Base-by-base conservation (phyloP, 106 monocot species). In the Dendrobium nobile region DNA sequence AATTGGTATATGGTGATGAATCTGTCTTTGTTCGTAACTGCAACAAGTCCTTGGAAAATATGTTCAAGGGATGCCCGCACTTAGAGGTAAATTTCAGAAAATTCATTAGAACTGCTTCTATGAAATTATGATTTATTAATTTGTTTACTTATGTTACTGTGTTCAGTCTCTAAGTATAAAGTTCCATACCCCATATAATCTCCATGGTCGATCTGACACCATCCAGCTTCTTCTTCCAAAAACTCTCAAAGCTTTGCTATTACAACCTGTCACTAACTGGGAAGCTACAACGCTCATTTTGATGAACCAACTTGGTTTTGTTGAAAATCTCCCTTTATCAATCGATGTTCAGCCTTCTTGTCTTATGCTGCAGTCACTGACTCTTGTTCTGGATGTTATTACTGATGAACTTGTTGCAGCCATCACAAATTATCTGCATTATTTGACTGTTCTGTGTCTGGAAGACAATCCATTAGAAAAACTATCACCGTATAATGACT, bases 131-230 rank as follows among this genome's bases (percentile, higher is more conserved):
- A 17, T 70, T 70, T 67, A 24, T 79, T 5, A 13, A 17, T 74
- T 75, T 58, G 73, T 41, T 41, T 22, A 41, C 33, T 84, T n/a
- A 77, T 41, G 31, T 77, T 83, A 51, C 78, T 8, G 18, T 82
- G 11, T 90, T 84, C 91, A 95, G 93, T 84, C 82, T 78, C 78
- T 96, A 15, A 83, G 59, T 54, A 76, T 96, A 80, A 96, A 92
- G 81, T 80, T 96, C 61, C 79, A 70, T 43, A 47, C 51, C n/a
- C 27, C 64, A 26, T 74, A 78, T 73, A 11, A 54, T 1, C 16
- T 15, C 18, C 44, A 68, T 17, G 45, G 41, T 79, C 58, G 78
- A 80, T 42, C 45, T 77, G 58, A 74, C 7, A 80, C 72, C 54
- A 37, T 85, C 67, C 41, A 77, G 73, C 37, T 80, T 8, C 2